Evolutionary conservation across 768 basidiomycete species (phyloP), one percentile per base, ranked within the genome.

Genomic region (Pilatotrama ljubarskyi): DNA sequence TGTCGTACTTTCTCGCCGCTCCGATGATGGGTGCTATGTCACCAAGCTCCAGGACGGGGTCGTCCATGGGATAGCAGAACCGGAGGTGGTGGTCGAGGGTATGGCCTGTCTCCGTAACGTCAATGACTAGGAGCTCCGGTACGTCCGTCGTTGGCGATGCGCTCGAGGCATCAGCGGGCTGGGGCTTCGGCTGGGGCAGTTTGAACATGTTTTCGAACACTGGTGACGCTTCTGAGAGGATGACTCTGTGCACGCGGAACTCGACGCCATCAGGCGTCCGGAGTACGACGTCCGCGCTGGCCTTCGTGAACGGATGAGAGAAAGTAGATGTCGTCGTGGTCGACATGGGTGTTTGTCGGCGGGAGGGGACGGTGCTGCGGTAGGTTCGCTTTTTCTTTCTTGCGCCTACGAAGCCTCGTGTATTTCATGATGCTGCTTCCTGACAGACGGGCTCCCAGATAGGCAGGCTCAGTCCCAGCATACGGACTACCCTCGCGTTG

Each of bases 1-100:
- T 56, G 22, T 88, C 84, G 68, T 88, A 90, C 69, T 90, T 90
- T 68, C 75, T 65, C 4, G 87, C 84, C 0, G 82, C 80, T 18
- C 67, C 72, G 20, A 88, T 75, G 35, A 87, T 66, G 20, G 73
- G 68, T 15, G 75, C 72, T 35, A 89, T 75, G 7, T 82, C 78
- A 59, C 86, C 81, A n/a, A 89, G 73, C 51, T 9, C 38, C 24
- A 61, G n/a, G 2, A 13, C 9, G 4, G 59, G 59, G 32, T 61
- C 41, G 13, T 49, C 37, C 53, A 55, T 55, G n/a, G 59, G 59
- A 24, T 55, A 61, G 38, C 53, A 55, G 9, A 55, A 14, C 3
- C 25, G 54, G 17, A 61, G 38, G 37, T 55, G 52, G 7, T 22
- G n/a, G 11, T 49, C 20, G 9, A 61, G 35, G 7, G 24, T 37